These are phyloP conservation scores for Zymoseptoria passerinii DNA, from an alignment of 2,329 filamentous ascomycete genomes.

Conservation along the genomic window DNA sequence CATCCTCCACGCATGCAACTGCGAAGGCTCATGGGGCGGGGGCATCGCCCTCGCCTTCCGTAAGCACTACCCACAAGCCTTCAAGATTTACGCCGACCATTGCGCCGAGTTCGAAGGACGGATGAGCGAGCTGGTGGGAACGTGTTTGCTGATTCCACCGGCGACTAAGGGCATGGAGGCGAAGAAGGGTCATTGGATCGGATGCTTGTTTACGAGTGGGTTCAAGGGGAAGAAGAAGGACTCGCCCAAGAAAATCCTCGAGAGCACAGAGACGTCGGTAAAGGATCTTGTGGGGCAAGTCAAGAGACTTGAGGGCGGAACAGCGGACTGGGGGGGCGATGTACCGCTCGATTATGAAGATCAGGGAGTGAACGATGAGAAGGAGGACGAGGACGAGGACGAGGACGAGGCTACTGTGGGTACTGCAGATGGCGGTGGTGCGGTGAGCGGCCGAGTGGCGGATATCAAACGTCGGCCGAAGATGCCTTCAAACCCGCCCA, in stretches of 20 bases:
- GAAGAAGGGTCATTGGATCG: slow-evolving; percentile 42
- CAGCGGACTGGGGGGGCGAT: neutral
- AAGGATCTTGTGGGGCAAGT: slow-evolving; percentile 32
- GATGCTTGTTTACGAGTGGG: slow-evolving; percentile 51
- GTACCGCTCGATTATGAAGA: slow-evolving; percentile 1
- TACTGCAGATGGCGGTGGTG: neutral
- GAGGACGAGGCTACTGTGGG: slow-evolving; percentile 7
- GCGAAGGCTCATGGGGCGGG: slow-evolving; percentile 48
- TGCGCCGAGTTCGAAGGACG: slow-evolving; percentile 34
- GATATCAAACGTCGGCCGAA: neutral
- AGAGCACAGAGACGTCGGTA: slow-evolving; percentile 43
- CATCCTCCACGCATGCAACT: slow-evolving; percentile 54
- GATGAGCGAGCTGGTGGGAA: slow-evolving; percentile 34
- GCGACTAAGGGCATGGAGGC: slow-evolving; percentile 24
- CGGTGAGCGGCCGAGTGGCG: neutral
- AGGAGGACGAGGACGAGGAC: slow-evolving; percentile 14
- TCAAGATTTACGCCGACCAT: slow-evolving; percentile 39
- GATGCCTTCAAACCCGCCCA: neutral
- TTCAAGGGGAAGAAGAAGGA: slow-evolving; percentile 41
- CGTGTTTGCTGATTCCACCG: slow-evolving; percentile 47
- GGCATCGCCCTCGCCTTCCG: slow-evolving; percentile 50
- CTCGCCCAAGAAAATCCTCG: slow-evolving; percentile 37
- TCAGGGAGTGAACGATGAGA: slow-evolving; percentile 34
- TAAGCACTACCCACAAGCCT: slow-evolving; percentile 44
- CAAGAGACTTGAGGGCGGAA: neutral